Evolutionary conservation across 2,329 filamentous ascomycete genomes (phyloP).

Genomic region (Cladobotryum protrusum): DNA sequence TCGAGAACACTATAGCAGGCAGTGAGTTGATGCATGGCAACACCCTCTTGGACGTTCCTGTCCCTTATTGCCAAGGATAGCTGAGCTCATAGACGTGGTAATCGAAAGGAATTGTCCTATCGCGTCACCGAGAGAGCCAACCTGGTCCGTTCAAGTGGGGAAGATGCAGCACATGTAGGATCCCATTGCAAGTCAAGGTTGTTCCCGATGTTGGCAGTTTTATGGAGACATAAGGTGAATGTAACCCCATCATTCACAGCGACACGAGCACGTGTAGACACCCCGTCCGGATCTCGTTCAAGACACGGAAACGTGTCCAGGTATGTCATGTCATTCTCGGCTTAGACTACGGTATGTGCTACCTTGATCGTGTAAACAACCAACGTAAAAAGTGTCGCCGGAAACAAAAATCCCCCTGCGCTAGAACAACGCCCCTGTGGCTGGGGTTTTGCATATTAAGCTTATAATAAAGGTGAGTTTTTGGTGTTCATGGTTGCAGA

Average conservation of each 20-base stretch:
- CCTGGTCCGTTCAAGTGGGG: background rate
- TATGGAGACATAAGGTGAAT: background rate
- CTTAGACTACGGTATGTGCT: no score
- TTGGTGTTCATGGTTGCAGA: background rate
- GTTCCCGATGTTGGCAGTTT: background rate
- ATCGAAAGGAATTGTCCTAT: background rate
- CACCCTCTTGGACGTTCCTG: background rate
- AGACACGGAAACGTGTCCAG: background rate
- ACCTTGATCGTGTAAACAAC: background rate
- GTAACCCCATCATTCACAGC: constrained; percentile 1
- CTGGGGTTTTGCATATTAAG: background rate
- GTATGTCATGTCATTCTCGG: background rate
- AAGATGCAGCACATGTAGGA: no score
- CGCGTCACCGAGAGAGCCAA: background rate
- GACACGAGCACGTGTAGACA: constrained; percentile 2
- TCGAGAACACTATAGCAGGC: background rate
- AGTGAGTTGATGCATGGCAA: constrained; percentile 1
- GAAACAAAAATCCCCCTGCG: background rate
- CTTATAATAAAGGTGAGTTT: no score
- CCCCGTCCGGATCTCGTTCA: background rate
- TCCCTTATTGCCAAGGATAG: no score
- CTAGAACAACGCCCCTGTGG: background rate
- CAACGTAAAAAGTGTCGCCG: background rate
- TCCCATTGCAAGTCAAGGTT: no score
- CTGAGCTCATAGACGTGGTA: no score